Base-by-base conservation (phyloP, 345 rosid genomes). In the Gossypium raimondii region DNA sequence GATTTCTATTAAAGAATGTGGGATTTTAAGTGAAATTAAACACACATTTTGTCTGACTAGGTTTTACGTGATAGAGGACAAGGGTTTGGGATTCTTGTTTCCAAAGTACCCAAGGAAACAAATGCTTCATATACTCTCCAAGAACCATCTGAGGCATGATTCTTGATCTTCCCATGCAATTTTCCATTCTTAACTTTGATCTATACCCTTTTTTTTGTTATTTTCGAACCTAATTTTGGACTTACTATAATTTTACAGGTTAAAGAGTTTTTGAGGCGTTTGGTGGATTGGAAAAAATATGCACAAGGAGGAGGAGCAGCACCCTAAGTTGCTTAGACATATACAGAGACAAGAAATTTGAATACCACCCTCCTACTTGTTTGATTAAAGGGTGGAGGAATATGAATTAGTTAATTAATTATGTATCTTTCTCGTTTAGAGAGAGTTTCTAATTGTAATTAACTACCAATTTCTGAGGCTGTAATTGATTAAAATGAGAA, bases 31-130 rank as follows among this genome's bases (percentile, higher is more conserved):
- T 34, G 41, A 34, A 34, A 34, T 4, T 4, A 34, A 34, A 34
- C 7, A 34, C 41, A 34, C 41, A 34, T 34, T 34, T 34, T 34
- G 58, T 11, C n/a, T 74, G 29, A n/a, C 50, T 73, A 94, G 98
- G 93, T 91, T 67, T 83, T 95, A 70, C 86, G 87, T 43, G 80
- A 85, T 60, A 88, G 89, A 59, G 93, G 86, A 70, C 98, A 87
- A 83, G 99, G 99, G 10, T 74, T 91, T 76, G 99, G 99, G 47
- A 89, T 95, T 57, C 86, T 95, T 13, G 99, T 95, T 53, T 89
- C 98, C 29, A 93, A 93, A 84, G 73, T 79, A 78, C 89, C 97
- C 2, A 95, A 89, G 78, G 98, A 93, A 75, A 93, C 98, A 13
- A 89, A 76, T 75, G 99, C 99, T 13, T 85, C 94, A 17, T 91